Base-by-base conservation (phyloP, 257 asterid genomes). In the Rubia yunnanensis region DNA sequence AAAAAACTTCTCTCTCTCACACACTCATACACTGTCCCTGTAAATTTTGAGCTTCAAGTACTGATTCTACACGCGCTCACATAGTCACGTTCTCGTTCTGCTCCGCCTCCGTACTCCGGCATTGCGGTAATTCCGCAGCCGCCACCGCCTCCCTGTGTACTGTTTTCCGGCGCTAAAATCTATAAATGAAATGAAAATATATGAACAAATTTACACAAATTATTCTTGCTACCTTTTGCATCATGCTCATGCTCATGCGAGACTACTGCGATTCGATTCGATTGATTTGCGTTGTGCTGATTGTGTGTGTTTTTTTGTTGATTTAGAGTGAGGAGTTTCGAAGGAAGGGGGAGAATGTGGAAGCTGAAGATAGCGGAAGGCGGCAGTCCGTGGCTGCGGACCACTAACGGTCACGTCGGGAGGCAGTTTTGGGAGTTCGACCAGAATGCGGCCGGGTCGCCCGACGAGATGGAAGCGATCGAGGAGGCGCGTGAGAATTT, bases 401-500 rank as follows among this genome's bases (percentile, higher is more conserved):
- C 95, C 5, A 23, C 80, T 32, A 92, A 92, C 69, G 83, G 82
- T 23, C 91, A 88, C 55, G 72, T 77, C 32, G 98, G 98, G 27
- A 86, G 98, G 65, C 95, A 92, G 56, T 48, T 81, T 34, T 88
- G 98, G 98, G 95, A 88, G 83, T 89, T 81, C 60, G 89, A 88
- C 73, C 80, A 85, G 34, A 78, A 24, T 55, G 22, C 28, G 1
- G 67, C 71, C 17, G 95, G 89, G 36, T 82, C 95, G 26, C 81
- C 95, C 3, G 91, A 85, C 57, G 96, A 92, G 75, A 71, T 81
- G 58, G 85, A 83, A 2, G 92, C 87, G 85, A 81, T 92, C 39
- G 91, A 92, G 70, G 84, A 84, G 78, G 66, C 83, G 6, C 85
- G 89, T 0, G 72, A 85, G 73, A 75, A 86, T 15, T 92, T 76